Evolutionary conservation across 345 rosid species (phyloP).

Genomic region (Linum tenue): DNA sequence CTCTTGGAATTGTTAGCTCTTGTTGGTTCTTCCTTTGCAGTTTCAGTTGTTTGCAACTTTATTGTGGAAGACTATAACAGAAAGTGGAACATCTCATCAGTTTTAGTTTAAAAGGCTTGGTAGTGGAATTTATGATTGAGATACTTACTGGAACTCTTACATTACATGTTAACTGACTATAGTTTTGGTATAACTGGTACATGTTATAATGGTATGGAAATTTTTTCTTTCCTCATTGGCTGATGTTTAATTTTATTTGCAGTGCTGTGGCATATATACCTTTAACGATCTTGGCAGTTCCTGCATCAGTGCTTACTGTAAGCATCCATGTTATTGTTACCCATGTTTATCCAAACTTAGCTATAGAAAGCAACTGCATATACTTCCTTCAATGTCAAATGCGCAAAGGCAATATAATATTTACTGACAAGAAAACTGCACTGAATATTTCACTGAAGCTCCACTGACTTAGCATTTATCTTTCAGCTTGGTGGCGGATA

Average conservation of each 20-base stretch:
- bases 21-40: background rate
- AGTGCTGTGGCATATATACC: conserved; percentile 96
- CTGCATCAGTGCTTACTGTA: conserved; percentile 96
- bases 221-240: background rate
- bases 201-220: background rate
- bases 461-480: conserved; percentile 16
- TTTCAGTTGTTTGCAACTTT: background rate
- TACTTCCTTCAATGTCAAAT: background rate
- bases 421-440: background rate
- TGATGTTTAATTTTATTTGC: conserved; percentile 13
- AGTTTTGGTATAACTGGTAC: background rate
- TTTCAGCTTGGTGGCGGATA: conserved; percentile 97
- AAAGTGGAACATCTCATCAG: background rate
- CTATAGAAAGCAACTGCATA: background rate
- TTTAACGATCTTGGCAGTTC: conserved; percentile 92
- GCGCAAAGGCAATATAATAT: background rate
- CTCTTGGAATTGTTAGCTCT: background rate
- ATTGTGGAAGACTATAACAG: background rate
- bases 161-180: background rate
- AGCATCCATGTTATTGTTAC: conserved; percentile 16
- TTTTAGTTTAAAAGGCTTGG: background rate
- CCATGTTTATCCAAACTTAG: conserved; percentile 5
- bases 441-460: background rate
- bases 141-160: background rate
- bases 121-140: background rate